These are phyloP conservation scores for Taiozyma sp. DNA, from an alignment of 1,139 yeast species.

Conservation along the genomic window DNA sequence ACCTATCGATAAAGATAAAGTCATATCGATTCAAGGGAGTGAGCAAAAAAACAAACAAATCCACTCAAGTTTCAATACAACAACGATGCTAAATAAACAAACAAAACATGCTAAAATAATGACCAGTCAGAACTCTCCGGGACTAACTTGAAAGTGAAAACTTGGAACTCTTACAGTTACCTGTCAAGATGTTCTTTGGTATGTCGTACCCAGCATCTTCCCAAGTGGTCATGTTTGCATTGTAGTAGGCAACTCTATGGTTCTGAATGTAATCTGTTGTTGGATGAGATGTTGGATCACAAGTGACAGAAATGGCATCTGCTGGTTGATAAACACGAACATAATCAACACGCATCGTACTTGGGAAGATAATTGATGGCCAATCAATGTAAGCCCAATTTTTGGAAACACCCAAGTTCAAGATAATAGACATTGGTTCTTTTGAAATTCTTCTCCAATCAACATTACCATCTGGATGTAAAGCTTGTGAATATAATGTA, in stretches of 20 bases:
- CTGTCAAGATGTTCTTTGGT: conserved; percentile 50
- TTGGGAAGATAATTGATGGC: conserved; percentile 65
- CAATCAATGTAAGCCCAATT: conserved; percentile 84
- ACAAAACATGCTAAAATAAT: background rate
- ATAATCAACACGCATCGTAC: conserved; percentile 61
- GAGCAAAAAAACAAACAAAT: background rate
- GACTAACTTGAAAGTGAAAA: background rate
- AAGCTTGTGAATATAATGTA: conserved; percentile 53
- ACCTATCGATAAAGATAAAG: background rate
- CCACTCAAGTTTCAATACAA: background rate
- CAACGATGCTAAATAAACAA: background rate
- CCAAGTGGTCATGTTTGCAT: conserved; percentile 64
- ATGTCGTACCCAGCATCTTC: conserved; percentile 66
- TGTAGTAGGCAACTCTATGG: conserved; percentile 57
- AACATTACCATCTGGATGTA: conserved; percentile 80
- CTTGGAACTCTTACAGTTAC: conserved; percentile 32
- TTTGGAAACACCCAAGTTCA: conserved; percentile 76
- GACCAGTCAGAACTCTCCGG: no score
- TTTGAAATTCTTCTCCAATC: conserved; percentile 69
- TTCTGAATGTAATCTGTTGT: conserved; percentile 64
- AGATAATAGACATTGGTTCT: conserved; percentile 80
- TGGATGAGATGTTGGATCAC: conserved; percentile 74
- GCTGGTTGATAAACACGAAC: conserved; percentile 76
- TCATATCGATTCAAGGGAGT: background rate
- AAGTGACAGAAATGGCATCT: conserved; percentile 45